Evolutionary conservation across 495 filamentous ascomycete species (phyloP), one percentile per base, ranked within the genome.

Genomic region (Penicillium paradoxum): DNA sequence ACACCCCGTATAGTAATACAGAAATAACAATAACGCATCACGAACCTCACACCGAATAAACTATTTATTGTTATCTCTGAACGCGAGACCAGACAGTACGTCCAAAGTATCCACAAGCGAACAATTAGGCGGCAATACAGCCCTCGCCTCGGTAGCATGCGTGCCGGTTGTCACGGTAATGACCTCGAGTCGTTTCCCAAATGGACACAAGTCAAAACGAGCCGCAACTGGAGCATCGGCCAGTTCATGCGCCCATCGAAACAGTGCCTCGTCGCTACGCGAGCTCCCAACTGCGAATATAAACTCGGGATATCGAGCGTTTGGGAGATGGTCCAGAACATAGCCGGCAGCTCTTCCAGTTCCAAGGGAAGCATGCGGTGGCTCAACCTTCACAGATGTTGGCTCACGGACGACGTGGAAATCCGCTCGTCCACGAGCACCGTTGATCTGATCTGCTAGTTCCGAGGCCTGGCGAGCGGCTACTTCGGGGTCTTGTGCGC

Each of bases 401-500:
- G 83, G 79, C 39, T 85, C 71, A 21, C 88, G 87, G 29, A 92
- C 79, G 9, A 91, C 88, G 46, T 86, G 86, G 36, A 95, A 87
- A 14, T 81, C 77, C 60, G 90, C 86, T 40, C 78, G 80, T 57
- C 88, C 83, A 58, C 88, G 89, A 6, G 86, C 83, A 62, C 90
- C 88, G 63, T 92, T 95, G 73, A 95, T 90, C 60, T 93, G 89
- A 53, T 87, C 88, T 3, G 87, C 88, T 60, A 87, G 85, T 54
- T 96, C 90, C 21, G 81, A 85, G 11, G 87, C 90, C 60, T 88
- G 88, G 7, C 86, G 79, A 41, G 74, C 67, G 1, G 90, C 89
- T 29, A 79, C 71, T 34, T 84, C 81, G 41, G 73, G 74, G 57
- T 95, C 88, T 27, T 86, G 80, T 0, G 86, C 85, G 48, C 80